Conservation (phyloP, 169 alveolate genomes). For the Plasmodium yoelii region DNA sequence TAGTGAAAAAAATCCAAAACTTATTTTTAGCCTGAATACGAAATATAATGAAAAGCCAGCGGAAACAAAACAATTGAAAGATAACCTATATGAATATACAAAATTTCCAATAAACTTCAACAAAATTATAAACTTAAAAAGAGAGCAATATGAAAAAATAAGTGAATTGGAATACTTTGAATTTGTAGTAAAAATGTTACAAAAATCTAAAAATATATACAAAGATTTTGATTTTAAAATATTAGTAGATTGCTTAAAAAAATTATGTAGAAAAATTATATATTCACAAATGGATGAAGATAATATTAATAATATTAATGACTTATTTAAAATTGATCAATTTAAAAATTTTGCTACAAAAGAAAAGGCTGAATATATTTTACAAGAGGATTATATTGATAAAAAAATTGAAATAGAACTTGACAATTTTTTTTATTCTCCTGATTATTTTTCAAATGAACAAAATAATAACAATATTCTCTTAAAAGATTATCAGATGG, state of each 20-base stretch:
- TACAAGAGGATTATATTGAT: constrained; percentile 18
- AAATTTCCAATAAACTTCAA: constrained; percentile 59
- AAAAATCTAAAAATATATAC: constrained; percentile 33
- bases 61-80: background rate
- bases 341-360: constrained; percentile 39
- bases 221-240: constrained; percentile 41
- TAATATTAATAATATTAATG: constrained; percentile 37
- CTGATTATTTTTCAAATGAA: constrained; percentile 11
- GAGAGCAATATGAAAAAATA: constrained; percentile 5
- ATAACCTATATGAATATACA: constrained; percentile 17
- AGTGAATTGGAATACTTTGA: constrained; percentile 30
- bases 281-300: constrained; percentile 20
- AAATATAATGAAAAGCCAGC: no score
- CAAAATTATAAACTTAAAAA: constrained; percentile 40
- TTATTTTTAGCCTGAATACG: no score
- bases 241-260: constrained; percentile 41
- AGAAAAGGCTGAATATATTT: constrained; percentile 13
- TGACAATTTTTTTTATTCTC: constrained; percentile 50
- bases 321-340: constrained; percentile 58
- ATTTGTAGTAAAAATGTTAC: constrained; percentile 22
- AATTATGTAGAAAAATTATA: constrained; percentile 40
- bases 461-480: background rate
- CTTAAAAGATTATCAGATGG: background rate
- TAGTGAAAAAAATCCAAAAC: background rate
- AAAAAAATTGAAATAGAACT: constrained; percentile 52